Evolutionary conservation across 768 basidiomycete species (phyloP), one percentile per base, ranked within the genome.

Genomic region (Suillus brevipes): DNA sequence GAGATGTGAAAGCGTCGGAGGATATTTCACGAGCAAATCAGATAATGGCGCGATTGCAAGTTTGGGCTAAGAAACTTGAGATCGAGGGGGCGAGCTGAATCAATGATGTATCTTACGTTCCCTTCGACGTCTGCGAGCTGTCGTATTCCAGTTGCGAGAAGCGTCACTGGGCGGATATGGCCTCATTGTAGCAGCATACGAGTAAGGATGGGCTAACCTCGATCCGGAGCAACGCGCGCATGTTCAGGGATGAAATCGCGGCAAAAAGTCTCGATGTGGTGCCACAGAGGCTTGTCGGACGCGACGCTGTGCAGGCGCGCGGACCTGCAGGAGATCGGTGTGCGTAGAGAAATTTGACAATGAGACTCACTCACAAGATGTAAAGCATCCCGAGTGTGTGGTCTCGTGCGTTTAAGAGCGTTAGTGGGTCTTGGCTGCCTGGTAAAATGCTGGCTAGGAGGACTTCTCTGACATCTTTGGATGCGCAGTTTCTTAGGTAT

Each of bases 361-460:
- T 23, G 37, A 60, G 38, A 9, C 37, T 47, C 7, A 80, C 89
- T 77, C 68, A 93, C 92, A 94, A 72, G 52, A 94, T 90, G 69
- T 87, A 89, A 49, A 94, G 74, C 49, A 87, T 82, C 0, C 87
- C 89, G 4, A 94, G 74, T 1, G 90, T 89, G 72, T 91, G 84
- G 37, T 70, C 71, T 37, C 78, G 74, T 31, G 86, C 74, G 70
- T 89, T 83, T 42, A 94, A 76, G 10, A 89, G 72, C 3, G 76
- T 63, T 60, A 94, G 71, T 10, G 92, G 92, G 74, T 94, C 92
- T 67, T 87, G 84, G 4, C 88, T 90, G 56, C 82, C 81, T 0
- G 83, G 73, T 8, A 91, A 71, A 13, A 80, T 66, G 66, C 85
- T 82, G 6, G 86, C 81, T 5, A 91, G 79, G 57, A 88, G 78